Evolutionary conservation across 139 green algal species (phyloP), one percentile per base, ranked within the genome.

Genomic region (Raphidocelis subcapitata): DNA sequence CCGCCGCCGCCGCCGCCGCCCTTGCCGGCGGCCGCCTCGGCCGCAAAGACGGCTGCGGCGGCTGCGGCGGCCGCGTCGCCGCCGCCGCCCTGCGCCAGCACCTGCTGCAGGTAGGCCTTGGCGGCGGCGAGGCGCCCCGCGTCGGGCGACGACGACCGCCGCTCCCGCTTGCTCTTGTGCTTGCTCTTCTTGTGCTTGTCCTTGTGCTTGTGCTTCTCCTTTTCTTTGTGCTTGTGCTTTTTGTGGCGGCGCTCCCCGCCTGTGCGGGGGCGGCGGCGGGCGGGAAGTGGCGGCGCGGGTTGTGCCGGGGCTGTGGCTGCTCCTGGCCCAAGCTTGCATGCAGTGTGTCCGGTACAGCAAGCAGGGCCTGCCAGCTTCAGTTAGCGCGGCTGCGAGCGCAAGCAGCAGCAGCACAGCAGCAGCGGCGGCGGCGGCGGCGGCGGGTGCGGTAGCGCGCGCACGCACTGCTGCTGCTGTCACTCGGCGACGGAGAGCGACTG

Each of bases 201-300:
- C 49, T 81, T 80, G 47, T 80, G 65, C n/a, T 75, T 79, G 63
- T 77, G 63, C 47, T 70, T 62, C 21, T 66, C 60, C 37, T 67
- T 33, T 26, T 70, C 2, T 44, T 61, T 64, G 51, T 73, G 51
- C 33, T 35, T 65, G 33, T 77, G 69, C 21, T 69, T 24, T 31
- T 77, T 63, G 59, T 77, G 41, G 41, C 41, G 41, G 41, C 12
- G 41, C 41, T 49, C 41, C 8, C 41, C 12, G 41, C 41, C 41
- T 49, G 41, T 12, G 12, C 8, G 41, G 41, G 41, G 8, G 12
- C n/a, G n/a, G n/a, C n/a, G n/a, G n/a, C n/a, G n/a, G n/a, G n/a
- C n/a, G n/a, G n/a, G n/a, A n/a, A n/a, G n/a, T n/a, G n/a, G n/a
- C n/a, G n/a, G n/a, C n/a, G n/a, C n/a, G n/a, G n/a, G n/a, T n/a